phyloP scores from a whole-genome alignment of 2,329 filamentous ascomycete genomes.

The Curvularia verruculosa region DNA sequence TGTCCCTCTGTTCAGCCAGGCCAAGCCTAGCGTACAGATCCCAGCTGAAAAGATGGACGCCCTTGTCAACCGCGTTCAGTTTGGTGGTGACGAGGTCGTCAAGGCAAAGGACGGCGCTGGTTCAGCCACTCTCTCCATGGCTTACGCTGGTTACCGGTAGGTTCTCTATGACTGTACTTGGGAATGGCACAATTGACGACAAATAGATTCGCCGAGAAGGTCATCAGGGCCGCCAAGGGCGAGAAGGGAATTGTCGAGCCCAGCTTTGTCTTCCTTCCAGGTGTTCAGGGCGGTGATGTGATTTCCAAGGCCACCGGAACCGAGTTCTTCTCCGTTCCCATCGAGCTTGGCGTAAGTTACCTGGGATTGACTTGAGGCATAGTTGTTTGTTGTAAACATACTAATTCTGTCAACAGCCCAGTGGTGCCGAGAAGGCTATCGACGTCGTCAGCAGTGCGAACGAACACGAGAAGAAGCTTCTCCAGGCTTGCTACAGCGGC shows the following conservation, averaged over 20 bases:
- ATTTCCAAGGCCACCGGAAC: slow-evolving; percentile 80
- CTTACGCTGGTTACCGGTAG: slow-evolving; percentile 81
- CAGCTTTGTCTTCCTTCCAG: slow-evolving; percentile 93
- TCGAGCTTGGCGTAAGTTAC: slow-evolving; percentile 87
- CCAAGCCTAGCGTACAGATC: slow-evolving; percentile 78
- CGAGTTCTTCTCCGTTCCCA: slow-evolving; percentile 95
- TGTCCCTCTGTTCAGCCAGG: slow-evolving; percentile 94
- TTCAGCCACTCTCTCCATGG: slow-evolving; percentile 92
- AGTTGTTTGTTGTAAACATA: not conserved
- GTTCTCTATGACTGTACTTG: not conserved
- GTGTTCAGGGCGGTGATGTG: slow-evolving; percentile 83
- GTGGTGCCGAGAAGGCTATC: slow-evolving; percentile 82
- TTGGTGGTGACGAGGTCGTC: slow-evolving; percentile 96
- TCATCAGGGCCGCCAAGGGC: slow-evolving; percentile 85
- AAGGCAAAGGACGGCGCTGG: slow-evolving; percentile 92
- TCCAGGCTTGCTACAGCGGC: slow-evolving; percentile 75
- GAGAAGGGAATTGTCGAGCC: slow-evolving; percentile 94
- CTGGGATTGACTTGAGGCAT: no score
- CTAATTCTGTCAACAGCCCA: slow-evolving; percentile 61
- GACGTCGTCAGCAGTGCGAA: slow-evolving; percentile 80
- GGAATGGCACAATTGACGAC: not conserved
- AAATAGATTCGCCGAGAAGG: slow-evolving; percentile 81
- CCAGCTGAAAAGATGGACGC: slow-evolving; percentile 88
- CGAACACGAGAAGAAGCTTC: slow-evolving; percentile 86
- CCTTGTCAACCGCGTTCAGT: slow-evolving; percentile 93